Percentiles rank a stretch among this genome's conserved stretches.
Conservation (phyloP, 768 basidiomycete genomes). For the Lactarius quietus region DNA sequence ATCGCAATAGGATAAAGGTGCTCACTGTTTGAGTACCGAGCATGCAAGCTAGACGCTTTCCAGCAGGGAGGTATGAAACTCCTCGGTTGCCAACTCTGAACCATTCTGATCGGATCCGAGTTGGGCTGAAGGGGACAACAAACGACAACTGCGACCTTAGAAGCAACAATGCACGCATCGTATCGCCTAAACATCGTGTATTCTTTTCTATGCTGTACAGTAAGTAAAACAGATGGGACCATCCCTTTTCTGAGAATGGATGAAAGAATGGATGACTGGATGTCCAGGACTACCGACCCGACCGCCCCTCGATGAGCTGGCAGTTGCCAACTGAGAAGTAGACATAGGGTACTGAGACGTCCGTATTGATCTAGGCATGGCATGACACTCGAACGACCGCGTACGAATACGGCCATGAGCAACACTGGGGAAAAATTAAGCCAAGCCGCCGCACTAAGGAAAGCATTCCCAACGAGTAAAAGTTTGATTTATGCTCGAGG, state of each 20-base stretch:
- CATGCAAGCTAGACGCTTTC: too few relatives aligned
- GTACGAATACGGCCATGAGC: constrained; percentile 68
- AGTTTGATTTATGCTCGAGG: not conserved
- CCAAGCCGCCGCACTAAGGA: constrained; percentile 79
- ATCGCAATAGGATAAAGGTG: too few relatives aligned
- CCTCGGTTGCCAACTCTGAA: too few relatives aligned
- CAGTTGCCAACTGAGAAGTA: constrained; percentile 34
- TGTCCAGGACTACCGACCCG: constrained; percentile 75
- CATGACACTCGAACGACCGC: constrained; percentile 89
- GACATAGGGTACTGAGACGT: constrained; percentile 79
- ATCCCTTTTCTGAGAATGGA: not conserved
- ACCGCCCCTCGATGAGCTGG: constrained; percentile 43
- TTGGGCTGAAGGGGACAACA: not conserved
- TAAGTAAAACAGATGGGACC: not conserved
- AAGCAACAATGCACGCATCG: not conserved
- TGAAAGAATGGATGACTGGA: not conserved
- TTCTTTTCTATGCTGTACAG: not conserved
- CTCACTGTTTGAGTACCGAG: too few relatives aligned
- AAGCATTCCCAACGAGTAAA: not conserved
- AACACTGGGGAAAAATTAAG: constrained; percentile 78
- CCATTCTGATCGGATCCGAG: not conserved
- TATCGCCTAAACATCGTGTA: not conserved
- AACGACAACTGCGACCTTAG: not conserved
- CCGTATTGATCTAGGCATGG: constrained; percentile 66
- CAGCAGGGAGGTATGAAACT: too few relatives aligned